Base-by-base conservation (phyloP, 768 basidiomycete species). In the Termitomyces sp. region DNA sequence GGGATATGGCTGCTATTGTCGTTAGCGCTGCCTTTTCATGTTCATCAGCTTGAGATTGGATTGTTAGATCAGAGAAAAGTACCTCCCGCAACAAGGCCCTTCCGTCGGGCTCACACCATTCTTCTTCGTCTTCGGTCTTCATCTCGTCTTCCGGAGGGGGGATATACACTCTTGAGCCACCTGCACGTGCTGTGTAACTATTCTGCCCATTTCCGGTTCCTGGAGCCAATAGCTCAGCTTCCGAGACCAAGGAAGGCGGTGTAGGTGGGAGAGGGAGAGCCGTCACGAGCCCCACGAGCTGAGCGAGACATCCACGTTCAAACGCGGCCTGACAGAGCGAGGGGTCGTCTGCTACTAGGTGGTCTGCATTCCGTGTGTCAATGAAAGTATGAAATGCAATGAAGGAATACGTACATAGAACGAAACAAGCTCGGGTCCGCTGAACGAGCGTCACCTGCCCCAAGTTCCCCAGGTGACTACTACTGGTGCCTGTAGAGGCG, bases 331-430 rank as follows among this genome's bases (percentile, higher is more conserved):
- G 74, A 62, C 90, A 87, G 0, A 94, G 74, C 1, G 78, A 74
- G 0, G 78, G 74, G 64, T 93, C 83, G 62, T 95, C 94, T 18
- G 78, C 73, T 2, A 92, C 84, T 1, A 96, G 79, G 66, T 84
- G 67, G 68, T 86, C 88, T 84, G 55, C 16, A 30, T 46, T 0
- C 24, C 22, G 24, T 16, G 13, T 3, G 20, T 36, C 16, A 56
- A 18, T 52, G 9, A 28, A 8, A 8, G 41, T 7, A 47, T 28
- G 33, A 56, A 24, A 47, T 49, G 36, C 38, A 9, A 41, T 38
- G 57, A 51, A 44, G 40, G 9, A 11, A 20, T 16, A 77, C 85
- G 14, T 58, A 93, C 90, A 85, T 0, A 96, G 70, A 16, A 87
- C 80, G 65, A 88, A 90, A 66, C 91, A 92, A 0, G 90, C 86